phyloP scores from a whole-genome alignment of 2,329 filamentous ascomycete species.

The Penicillium fuscoglaucum region DNA sequence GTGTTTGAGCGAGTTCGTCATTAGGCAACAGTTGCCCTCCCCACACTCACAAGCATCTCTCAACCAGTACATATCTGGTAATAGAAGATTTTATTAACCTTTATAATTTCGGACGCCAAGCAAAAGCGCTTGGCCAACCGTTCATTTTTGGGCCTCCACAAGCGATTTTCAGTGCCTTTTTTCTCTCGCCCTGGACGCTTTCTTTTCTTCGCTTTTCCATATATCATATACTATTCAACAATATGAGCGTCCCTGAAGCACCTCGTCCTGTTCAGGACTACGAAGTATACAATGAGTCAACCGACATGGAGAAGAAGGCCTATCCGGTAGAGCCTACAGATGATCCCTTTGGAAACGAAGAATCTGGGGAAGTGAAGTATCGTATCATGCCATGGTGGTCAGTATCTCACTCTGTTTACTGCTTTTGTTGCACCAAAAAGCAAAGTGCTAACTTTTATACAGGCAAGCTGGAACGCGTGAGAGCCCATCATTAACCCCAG shows the following conservation, averaged over 20 bases:
- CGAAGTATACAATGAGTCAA: conserved; percentile 19
- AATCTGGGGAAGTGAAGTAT: conserved; percentile 47
- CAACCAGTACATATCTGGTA: background rate
- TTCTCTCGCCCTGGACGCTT: conserved; percentile 11
- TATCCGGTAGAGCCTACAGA: conserved; percentile 17
- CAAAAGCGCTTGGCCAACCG: conserved; percentile 19
- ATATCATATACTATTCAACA: background rate
- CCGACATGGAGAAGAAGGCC: conserved; percentile 20
- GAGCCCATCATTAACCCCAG: conserved; percentile 10
- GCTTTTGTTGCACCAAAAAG: background rate
- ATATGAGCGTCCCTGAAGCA: conserved; percentile 18
- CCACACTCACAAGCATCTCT: background rate
- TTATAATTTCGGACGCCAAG: conserved; percentile 18
- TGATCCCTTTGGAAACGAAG: conserved; percentile 41
- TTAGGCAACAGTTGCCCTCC: background rate
- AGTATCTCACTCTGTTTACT: conserved; percentile 7
- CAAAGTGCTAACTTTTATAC: conserved; percentile 11
- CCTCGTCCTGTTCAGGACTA: conserved; percentile 13
- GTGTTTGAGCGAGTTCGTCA: background rate
- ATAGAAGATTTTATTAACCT: conserved; percentile 3
- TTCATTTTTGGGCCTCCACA: conserved; percentile 19
- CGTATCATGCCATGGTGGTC: conserved; percentile 50
- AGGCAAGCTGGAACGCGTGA: conserved; percentile 45
- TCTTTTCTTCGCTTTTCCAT: conserved; percentile 1
- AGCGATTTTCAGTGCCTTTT: conserved; percentile 13